Evolutionary conservation across 2,329 filamentous ascomycete species (phyloP).

Genomic region (Scedosporium aurantiacum): DNA sequence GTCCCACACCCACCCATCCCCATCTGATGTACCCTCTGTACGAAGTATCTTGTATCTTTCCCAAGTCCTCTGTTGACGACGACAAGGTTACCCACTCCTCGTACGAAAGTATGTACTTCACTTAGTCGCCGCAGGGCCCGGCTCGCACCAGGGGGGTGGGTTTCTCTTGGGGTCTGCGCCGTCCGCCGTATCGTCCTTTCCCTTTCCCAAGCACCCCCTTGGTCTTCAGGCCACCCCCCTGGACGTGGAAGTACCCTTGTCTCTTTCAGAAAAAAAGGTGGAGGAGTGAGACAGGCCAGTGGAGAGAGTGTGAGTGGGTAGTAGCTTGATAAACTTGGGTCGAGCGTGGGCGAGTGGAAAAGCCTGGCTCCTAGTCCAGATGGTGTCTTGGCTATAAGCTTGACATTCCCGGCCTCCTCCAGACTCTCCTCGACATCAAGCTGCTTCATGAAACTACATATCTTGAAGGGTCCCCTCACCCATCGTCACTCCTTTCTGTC

Average conservation of each 20-base stretch:
- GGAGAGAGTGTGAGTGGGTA: not conserved
- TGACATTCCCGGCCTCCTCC: not conserved
- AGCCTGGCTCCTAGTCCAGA: not conserved
- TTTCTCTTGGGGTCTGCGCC: not conserved
- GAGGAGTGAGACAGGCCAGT: not conserved
- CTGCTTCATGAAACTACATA: conserved; percentile 2
- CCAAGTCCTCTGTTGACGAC: not conserved
- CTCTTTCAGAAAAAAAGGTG: not conserved
- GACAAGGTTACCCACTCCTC: conserved; percentile 1
- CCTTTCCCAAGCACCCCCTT: not conserved
- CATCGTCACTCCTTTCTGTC: conserved; percentile 5
- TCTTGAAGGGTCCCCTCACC: conserved; percentile 5
- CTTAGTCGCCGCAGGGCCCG: not conserved
- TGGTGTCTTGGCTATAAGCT: conserved; percentile 2
- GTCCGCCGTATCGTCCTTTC: not conserved
- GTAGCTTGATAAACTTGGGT: not conserved
- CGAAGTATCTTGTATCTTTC: no score
- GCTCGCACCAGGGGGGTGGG: not conserved
- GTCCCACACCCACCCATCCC: not conserved
- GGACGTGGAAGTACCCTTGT: not conserved
- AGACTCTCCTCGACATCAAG: not conserved
- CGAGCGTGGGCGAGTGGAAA: not conserved
- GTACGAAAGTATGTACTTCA: not conserved
- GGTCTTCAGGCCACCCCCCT: not conserved
- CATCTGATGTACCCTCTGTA: not conserved